These are phyloP conservation scores for Neckera pumila DNA, from an alignment of 225 moss, liverwort and hornwort genomes.

Conservation along the genomic window DNA sequence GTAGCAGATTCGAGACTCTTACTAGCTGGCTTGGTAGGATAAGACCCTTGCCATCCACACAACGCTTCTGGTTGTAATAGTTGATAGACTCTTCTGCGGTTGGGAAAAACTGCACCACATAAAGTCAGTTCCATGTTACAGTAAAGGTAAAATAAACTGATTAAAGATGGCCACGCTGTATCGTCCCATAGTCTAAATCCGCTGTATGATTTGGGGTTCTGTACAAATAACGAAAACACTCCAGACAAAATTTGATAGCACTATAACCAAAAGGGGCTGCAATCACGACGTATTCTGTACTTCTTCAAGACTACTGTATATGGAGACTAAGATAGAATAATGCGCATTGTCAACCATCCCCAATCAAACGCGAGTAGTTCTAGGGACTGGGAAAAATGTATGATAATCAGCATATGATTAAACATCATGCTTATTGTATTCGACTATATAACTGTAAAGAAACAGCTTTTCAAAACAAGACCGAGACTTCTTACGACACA, in stretches of 20 bases:
- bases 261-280: background rate
- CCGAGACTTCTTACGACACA: background rate
- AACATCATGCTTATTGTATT: background rate
- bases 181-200: background rate
- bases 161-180: background rate
- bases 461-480: background rate
- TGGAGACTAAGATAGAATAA: background rate
- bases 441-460: background rate
- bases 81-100: conserved; percentile 92
- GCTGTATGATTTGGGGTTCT: background rate
- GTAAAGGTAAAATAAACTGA: background rate
- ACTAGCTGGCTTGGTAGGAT: conserved; percentile 94
- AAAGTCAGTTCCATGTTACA: background rate
- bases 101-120: conserved; percentile 70
- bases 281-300: background rate
- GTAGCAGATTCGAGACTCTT: conserved; percentile 5
- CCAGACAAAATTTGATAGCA: background rate
- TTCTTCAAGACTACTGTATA: background rate
- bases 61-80: conserved; percentile 96
- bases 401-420: background rate
- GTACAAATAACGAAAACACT: background rate
- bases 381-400: background rate
- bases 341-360: background rate
- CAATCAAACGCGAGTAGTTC: background rate
- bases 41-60: conserved; percentile 93